Evolutionary conservation across 768 basidiomycete genomes (phyloP).

Genomic region (Hebeloma cylindrosporum): DNA sequence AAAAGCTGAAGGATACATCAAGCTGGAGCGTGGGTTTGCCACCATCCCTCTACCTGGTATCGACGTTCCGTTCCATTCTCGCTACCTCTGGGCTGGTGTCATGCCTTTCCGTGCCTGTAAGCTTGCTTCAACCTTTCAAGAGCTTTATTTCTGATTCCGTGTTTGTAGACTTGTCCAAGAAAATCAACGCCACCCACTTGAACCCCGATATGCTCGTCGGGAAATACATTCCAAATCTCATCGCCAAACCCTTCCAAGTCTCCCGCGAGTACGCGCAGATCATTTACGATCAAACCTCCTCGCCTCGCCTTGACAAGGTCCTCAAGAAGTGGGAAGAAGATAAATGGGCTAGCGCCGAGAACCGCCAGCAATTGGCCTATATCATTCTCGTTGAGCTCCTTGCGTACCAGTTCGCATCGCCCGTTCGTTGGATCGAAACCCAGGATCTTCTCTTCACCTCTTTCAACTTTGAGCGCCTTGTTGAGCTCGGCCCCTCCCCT

Average conservation of each 20-base stretch:
- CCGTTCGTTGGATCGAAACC: conserved; percentile 99
- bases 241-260: conserved; percentile 85
- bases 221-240: conserved; percentile 96
- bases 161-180: conserved; percentile 86
- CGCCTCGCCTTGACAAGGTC: conserved; percentile 94
- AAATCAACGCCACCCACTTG: conserved; percentile 88
- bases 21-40: conserved; percentile 94
- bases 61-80: conserved; percentile 99
- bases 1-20: conserved; percentile 82
- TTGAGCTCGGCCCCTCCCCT: conserved; percentile 95
- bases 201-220: conserved; percentile 94
- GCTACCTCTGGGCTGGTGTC: conserved; percentile 98
- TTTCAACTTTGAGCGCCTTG: conserved; percentile 88
- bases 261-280: conserved; percentile 87
- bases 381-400: conserved; percentile 95
- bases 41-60: conserved; percentile 95
- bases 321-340: conserved; percentile 93
- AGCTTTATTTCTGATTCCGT: conserved; percentile 4
- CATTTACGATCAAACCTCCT: conserved; percentile 96
- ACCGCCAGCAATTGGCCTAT: conserved; percentile 93
- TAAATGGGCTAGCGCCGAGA: conserved; percentile 74
- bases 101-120: conserved; percentile 95
- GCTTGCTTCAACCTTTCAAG: conserved; percentile 29
- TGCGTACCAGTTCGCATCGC: conserved; percentile 97
- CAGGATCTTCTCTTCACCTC: conserved; percentile 90